phyloP scores from a whole-genome alignment of 2,329 filamentous ascomycete species.

The Clarireedia sp. region DNA sequence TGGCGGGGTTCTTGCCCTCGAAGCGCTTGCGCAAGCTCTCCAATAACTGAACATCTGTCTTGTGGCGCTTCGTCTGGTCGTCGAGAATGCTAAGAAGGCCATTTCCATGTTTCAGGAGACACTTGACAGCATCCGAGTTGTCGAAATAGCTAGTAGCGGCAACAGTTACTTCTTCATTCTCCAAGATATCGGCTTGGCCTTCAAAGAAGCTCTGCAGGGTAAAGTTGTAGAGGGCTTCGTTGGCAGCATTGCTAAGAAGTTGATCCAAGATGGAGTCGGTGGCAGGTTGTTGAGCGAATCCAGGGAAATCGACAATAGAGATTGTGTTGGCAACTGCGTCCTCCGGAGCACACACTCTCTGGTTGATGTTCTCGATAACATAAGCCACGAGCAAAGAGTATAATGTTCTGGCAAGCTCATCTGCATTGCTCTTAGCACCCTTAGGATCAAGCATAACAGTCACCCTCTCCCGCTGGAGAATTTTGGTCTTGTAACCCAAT shows the following conservation, averaged over 20 bases:
- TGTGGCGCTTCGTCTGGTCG: conserved; percentile 85
- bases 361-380: conserved; percentile 87
- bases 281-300: conserved; percentile 77
- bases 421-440: conserved; percentile 83
- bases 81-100: conserved; percentile 90
- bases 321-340: conserved; percentile 89
- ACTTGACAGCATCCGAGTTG: conserved; percentile 89
- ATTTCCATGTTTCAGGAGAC: conserved; percentile 84
- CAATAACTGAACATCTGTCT: conserved; percentile 80
- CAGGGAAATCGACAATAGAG: conserved; percentile 92
- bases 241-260: conserved; percentile 88
- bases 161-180: conserved; percentile 87
- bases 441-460: conserved; percentile 94
- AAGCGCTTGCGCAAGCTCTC: conserved; percentile 90
- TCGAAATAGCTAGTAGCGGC: conserved; percentile 95
- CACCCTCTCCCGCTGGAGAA: conserved; percentile 91
- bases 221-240: conserved; percentile 86
- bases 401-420: conserved; percentile 85
- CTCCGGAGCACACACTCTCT: conserved; percentile 77
- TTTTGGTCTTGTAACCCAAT: conserved; percentile 93
- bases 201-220: conserved; percentile 95
- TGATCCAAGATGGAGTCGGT: conserved; percentile 86
- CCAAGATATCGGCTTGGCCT: conserved; percentile 83
- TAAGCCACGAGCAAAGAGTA: conserved; percentile 93
- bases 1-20: conserved; percentile 87